These are phyloP conservation scores for Suillus spraguei DNA, from an alignment of 768 basidiomycete species.

Conservation along the genomic window DNA sequence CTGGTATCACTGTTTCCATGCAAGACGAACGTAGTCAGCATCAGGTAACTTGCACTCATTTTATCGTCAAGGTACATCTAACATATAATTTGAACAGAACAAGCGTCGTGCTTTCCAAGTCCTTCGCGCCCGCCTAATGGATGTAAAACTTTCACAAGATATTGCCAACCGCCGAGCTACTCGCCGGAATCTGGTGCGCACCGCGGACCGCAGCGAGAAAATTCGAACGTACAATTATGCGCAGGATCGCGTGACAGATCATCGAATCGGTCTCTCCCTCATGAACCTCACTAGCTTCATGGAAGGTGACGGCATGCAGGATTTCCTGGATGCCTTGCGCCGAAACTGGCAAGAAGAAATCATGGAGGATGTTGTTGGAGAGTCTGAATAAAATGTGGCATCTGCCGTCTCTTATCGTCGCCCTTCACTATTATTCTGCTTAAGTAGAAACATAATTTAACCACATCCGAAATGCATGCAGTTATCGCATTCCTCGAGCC, in stretches of 20 bases:
- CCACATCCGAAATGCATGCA: not conserved
- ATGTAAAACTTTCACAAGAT: conserved; percentile 71
- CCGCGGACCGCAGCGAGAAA: conserved; percentile 90
- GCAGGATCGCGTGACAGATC: conserved; percentile 93
- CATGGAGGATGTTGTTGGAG: conserved; percentile 53
- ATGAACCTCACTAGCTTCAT: conserved; percentile 66
- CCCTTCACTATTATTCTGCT: conserved; percentile 12
- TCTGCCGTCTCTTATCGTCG: not conserved
- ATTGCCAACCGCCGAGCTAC: conserved; percentile 69
- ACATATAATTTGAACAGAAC: conserved; percentile 54
- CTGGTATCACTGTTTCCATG: conserved; percentile 95
- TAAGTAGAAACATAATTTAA: not conserved
- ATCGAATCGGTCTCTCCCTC: conserved; percentile 79
- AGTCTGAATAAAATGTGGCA: conserved; percentile 10
- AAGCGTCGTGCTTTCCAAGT: conserved; percentile 92
- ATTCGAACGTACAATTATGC: conserved; percentile 95
- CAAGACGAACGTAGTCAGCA: conserved; percentile 98
- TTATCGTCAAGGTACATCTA: not conserved
- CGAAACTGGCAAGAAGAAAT: conserved; percentile 55
- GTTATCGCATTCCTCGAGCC: not conserved
- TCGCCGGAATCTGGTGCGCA: conserved; percentile 73
- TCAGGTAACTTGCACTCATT: conserved; percentile 50
- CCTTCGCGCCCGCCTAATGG: conserved; percentile 83
- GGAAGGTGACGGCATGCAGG: conserved; percentile 64
- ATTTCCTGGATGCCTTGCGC: conserved; percentile 58